Evolutionary conservation across 345 rosid species (phyloP), one percentile per base, ranked within the genome.

Genomic region (Bruguiera gymnorhiza): DNA sequence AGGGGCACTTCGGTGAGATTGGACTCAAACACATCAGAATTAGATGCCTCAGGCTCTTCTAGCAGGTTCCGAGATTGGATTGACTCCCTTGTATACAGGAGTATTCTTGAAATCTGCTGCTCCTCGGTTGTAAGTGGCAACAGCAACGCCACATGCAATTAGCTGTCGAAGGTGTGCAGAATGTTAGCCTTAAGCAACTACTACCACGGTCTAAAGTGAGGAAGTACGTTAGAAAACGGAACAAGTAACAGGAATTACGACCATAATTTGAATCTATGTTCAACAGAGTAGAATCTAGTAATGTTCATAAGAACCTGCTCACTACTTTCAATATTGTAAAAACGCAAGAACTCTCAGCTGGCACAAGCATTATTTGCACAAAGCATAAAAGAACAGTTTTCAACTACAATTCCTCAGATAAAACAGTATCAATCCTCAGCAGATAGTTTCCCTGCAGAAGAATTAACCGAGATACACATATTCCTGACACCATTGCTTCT

Each of bases 1-100:
- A 68, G 96, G 97, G 2, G 96, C 97, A 89, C 93, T 81, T 94
- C 97, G 6, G 97, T 91, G n/a, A 97, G 98, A 67, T 91, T 94
- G n/a, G 95, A 89, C 74, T 94, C 98, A 0, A 94, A 91, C 48
- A 89, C 88, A 74, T 93, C 97, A 1, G 96, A 75, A 70, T 70
- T 83, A 1, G 92, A 88, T 70, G 85, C 78, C 13, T 86, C 89
- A 0, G 96, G 89, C 74, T 84, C 96, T 72, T 91, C 97, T 23
- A 91, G 80, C 65, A 91, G 87, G 51, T 89, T 92, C 57, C 61
- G 86, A 63, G 96, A 81, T 73, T 90, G 87, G 29, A 87, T 63
- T 4, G 97, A 84, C 63, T 89, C 97, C 97, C 78, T 91, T 86
- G 80, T 85, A 91, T 0, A 81, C 96, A 21, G 96, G 93, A 27